Conservation (phyloP, 768 basidiomycete genomes). For the Lepiota venenata region DNA sequence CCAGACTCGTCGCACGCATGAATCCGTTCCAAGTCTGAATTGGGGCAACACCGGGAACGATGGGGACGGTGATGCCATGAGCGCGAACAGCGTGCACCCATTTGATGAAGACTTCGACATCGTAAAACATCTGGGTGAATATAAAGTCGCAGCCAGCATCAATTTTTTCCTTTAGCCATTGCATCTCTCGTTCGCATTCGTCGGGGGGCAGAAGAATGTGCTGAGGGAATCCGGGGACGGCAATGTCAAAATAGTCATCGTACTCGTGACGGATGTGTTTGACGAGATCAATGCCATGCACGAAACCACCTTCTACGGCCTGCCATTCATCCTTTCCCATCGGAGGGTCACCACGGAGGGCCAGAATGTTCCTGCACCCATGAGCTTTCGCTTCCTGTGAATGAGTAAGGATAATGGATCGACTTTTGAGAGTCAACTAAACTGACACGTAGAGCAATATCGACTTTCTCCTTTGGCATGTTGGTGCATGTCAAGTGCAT, state of each 20-base stretch:
- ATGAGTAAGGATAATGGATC: conserved; percentile 2
- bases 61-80: conserved; percentile 85
- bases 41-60: conserved; percentile 92
- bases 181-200: conserved; percentile 75
- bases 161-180: conserved; percentile 86
- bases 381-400: conserved; percentile 81
- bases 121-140: conserved; percentile 99
- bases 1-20: conserved; percentile 73
- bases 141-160: conserved; percentile 91
- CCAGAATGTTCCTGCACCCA: conserved; percentile 91
- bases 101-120: conserved; percentile 82
- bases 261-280: conserved; percentile 79
- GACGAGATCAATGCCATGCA: conserved; percentile 90
- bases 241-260: conserved; percentile 93
- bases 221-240: conserved; percentile 92
- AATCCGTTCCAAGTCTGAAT: conserved; percentile 98
- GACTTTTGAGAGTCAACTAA: conserved; percentile 12
- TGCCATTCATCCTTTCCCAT: conserved; percentile 89
- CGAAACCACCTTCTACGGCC: conserved; percentile 86
- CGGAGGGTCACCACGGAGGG: conserved; percentile 91
- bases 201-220: conserved; percentile 68
- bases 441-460: conserved; percentile 81
- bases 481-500: conserved; percentile 99
- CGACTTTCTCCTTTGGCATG: conserved; percentile 96
- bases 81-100: conserved; percentile 86